These are phyloP conservation scores for Eimeria maxima DNA, from an alignment of 169 alveolate genomes.

Conservation along the genomic window DNA sequence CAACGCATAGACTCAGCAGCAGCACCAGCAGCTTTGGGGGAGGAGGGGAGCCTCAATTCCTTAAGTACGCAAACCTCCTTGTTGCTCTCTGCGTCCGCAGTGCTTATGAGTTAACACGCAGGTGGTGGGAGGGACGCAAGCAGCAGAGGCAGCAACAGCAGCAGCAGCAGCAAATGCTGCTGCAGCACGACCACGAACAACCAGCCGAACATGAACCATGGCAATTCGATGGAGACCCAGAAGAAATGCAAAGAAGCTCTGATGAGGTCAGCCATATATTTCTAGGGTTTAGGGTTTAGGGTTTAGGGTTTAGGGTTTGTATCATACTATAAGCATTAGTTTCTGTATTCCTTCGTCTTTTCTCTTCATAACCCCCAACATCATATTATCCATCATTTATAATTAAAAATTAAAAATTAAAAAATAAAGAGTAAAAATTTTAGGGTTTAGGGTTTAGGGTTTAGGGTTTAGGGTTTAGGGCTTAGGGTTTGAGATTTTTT, in stretches of 20 bases:
- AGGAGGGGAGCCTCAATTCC: constrained; percentile 58
- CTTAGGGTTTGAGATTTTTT: too few relatives aligned
- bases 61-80: constrained; percentile 63
- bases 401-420: too few relatives aligned
- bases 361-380: too few relatives aligned
- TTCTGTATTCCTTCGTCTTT: too few relatives aligned
- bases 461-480: constrained; percentile 37
- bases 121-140: constrained; percentile 63
- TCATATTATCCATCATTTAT: too few relatives aligned
- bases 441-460: constrained; percentile 49
- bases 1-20: background rate
- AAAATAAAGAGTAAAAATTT: too few relatives aligned
- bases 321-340: too few relatives aligned
- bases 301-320: constrained; percentile 33
- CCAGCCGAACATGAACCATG: constrained; percentile 6
- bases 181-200: background rate
- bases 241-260: constrained; percentile 32
- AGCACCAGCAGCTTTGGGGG: background rate
- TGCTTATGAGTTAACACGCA: constrained; percentile 70
- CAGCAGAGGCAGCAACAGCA: constrained; percentile 36
- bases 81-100: constrained; percentile 66
- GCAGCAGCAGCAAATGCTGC: constrained; percentile 28
- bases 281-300: constrained; percentile 42
- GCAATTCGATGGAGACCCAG: constrained; percentile 37
- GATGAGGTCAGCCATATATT: background rate